Evolutionary conservation across 768 basidiomycete species (phyloP).

Genomic region (Mrakia blollopis): DNA sequence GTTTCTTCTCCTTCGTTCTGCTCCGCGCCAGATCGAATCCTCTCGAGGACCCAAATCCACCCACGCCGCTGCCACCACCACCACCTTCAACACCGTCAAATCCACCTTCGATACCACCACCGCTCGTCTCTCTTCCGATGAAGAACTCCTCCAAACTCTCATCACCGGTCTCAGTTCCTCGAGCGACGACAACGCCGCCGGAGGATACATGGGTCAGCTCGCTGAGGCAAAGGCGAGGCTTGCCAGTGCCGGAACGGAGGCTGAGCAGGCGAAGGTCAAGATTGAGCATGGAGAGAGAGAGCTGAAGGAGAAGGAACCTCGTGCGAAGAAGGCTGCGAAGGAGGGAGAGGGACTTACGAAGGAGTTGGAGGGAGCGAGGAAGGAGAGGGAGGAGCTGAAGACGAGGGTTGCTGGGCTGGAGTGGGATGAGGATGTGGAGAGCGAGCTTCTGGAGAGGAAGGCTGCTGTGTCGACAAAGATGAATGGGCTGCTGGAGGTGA

Average conservation of each 20-base stretch:
- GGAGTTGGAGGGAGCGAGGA: slow-evolving; percentile 53
- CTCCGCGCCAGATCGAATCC: slow-evolving; percentile 53
- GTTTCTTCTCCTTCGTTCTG: background rate
- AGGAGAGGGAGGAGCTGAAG: slow-evolving; percentile 55
- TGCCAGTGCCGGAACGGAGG: slow-evolving; percentile 73
- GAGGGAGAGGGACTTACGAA: slow-evolving; percentile 70
- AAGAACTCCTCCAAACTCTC: slow-evolving; percentile 91
- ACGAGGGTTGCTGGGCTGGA: slow-evolving; percentile 57
- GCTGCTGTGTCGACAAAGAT: slow-evolving; percentile 56
- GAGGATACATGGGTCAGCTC: slow-evolving; percentile 95
- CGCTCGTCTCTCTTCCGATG: slow-evolving; percentile 62
- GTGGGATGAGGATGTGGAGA: slow-evolving; percentile 74
- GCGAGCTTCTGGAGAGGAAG: slow-evolving; percentile 52
- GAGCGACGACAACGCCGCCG: slow-evolving; percentile 62
- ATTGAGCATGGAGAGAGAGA: slow-evolving; percentile 74
- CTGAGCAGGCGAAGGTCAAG: slow-evolving; percentile 72
- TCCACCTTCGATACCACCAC: slow-evolving; percentile 61
- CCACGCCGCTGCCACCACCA: slow-evolving; percentile 56
- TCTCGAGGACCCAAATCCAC: slow-evolving; percentile 57
- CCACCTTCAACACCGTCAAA: slow-evolving; percentile 60
- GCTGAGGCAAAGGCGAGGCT: slow-evolving; percentile 72
- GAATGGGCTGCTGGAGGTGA: slow-evolving; percentile 60
- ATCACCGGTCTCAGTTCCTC: slow-evolving; percentile 82
- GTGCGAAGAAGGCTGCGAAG: slow-evolving; percentile 75
- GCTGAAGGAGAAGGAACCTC: slow-evolving; percentile 64